Evolutionary conservation across 106 monocot species (phyloP).

Genomic region (Apostasia ramifera): DNA sequence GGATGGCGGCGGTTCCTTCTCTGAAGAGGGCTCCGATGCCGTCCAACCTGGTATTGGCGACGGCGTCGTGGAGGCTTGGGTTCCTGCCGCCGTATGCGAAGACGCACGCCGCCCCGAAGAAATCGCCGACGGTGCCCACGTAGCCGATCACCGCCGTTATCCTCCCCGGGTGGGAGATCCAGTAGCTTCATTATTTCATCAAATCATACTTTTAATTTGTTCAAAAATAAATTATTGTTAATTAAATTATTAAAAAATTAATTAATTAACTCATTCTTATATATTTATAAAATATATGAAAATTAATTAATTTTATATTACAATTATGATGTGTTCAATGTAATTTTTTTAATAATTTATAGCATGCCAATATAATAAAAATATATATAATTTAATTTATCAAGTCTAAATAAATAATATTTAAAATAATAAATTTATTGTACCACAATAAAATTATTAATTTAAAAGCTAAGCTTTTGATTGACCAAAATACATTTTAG

Average conservation of each 20-base stretch:
- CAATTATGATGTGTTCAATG: no score
- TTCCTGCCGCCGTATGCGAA: slow-evolving; percentile 31
- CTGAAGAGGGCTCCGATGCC: slow-evolving; percentile 58
- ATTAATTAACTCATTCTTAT: background rate
- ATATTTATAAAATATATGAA: background rate
- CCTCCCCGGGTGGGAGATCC: slow-evolving; percentile 58
- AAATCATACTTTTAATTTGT: background rate
- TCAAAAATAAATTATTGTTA: no score
- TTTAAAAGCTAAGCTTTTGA: no score
- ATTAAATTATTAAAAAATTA: background rate
- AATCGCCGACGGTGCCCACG: slow-evolving; percentile 32
- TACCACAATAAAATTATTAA: no score
- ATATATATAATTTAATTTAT: no score
- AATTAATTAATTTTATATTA: no score
- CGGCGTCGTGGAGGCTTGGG: slow-evolving; percentile 43
- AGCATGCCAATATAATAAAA: no score
- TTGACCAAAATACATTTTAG: no score
- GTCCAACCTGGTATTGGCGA: slow-evolving; percentile 48
- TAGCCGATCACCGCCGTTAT: slow-evolving; percentile 52
- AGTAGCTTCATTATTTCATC: slow-evolving; percentile 42
- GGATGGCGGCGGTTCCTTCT: slow-evolving; percentile 70
- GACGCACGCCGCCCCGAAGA: slow-evolving; percentile 40
- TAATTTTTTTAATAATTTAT: no score
- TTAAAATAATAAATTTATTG: no score
- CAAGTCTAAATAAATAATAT: no score